Conservation (phyloP, 2,329 filamentous ascomycete genomes). For the Xylariaceae sp. region DNA sequence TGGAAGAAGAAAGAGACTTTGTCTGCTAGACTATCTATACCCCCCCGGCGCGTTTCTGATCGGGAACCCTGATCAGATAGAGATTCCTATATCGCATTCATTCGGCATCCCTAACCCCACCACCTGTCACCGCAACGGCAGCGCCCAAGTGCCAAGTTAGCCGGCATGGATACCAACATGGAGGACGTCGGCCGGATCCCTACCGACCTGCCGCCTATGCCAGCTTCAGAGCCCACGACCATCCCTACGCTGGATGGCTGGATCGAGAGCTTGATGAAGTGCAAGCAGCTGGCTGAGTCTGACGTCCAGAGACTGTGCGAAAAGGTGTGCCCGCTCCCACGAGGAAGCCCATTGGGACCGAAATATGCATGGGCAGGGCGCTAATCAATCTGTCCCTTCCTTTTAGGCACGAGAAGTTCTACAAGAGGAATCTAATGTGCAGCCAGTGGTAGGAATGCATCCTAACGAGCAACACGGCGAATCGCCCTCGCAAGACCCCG, state of each 20-base stretch:
- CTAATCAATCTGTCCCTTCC: conserved; percentile 18
- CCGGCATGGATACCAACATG: conserved; percentile 93
- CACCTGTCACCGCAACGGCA: conserved; percentile 1
- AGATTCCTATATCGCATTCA: background rate
- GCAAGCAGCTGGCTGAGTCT: conserved; percentile 93
- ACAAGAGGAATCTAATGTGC: conserved; percentile 96
- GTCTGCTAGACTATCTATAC: too few relatives aligned
- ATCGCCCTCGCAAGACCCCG: conserved; percentile 1
- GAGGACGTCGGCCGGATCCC: conserved; percentile 90
- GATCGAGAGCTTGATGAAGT: conserved; percentile 97
- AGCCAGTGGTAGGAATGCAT: conserved; percentile 86
- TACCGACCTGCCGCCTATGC: conserved; percentile 67
- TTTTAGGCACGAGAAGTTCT: conserved; percentile 85
- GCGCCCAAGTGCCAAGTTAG: background rate
- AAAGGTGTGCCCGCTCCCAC: conserved; percentile 59
- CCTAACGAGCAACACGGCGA: conserved; percentile 1
- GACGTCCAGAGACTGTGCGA: conserved; percentile 97
- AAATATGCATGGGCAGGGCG: background rate
- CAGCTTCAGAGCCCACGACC: conserved; percentile 69
- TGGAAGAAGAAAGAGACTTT: background rate
- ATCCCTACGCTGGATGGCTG: conserved; percentile 93
- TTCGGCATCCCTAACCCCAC: background rate
- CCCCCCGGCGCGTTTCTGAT: background rate
- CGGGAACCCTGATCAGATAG: background rate
- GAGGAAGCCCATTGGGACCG: background rate